Conservation (phyloP, 202 grass and related monocot species). For the Panicum virgatum region DNA sequence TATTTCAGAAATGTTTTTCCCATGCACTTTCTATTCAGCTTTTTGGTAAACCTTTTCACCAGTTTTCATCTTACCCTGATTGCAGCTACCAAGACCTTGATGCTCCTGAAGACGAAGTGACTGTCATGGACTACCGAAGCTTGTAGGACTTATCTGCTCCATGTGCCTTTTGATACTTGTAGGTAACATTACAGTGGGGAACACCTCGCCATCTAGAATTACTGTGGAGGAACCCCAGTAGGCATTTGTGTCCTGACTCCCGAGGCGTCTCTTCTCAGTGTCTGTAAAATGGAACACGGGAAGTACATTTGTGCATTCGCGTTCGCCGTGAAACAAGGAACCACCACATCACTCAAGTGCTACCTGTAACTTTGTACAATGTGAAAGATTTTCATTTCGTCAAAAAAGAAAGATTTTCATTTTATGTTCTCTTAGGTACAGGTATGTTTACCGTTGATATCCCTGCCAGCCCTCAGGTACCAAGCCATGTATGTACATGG, state of each 20-base stretch:
- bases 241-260: background rate
- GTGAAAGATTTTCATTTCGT: background rate
- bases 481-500: background rate
- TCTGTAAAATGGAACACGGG: conserved; percentile 36
- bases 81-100: conserved; percentile 97
- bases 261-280: background rate
- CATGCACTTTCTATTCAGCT: background rate
- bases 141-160: conserved; percentile 44
- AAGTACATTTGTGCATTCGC: background rate
- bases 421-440: background rate
- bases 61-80: background rate
- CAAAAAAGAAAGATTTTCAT: background rate
- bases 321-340: background rate
- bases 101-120: conserved; percentile 97
- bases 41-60: background rate
- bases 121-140: conserved; percentile 95
- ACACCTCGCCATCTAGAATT: background rate
- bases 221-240: background rate
- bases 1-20: background rate
- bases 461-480: background rate
- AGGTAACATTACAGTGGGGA: background rate
- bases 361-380: background rate
- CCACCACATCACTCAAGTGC: no score
- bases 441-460: background rate
- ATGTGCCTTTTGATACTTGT: conserved; percentile 23